A percentile compares a stretch with the other conserved stretches of the same genome.
Evolutionary conservation across 2,329 filamentous ascomycete species (phyloP).

Genomic region (Xylariaceae sp.): DNA sequence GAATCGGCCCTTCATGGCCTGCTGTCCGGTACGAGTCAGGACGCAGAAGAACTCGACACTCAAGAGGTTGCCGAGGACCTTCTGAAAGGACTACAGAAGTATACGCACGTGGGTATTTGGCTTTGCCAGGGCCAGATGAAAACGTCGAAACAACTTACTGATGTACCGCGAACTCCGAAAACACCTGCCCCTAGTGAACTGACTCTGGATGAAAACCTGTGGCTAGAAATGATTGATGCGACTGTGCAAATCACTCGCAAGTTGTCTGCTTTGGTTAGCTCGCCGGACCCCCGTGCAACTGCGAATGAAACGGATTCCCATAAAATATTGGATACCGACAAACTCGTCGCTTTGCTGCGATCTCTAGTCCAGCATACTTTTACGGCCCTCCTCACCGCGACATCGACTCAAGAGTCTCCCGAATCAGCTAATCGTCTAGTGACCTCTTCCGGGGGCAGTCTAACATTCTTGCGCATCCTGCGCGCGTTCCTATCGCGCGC

Average conservation of each 20-base stretch:
- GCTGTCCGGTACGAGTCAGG: slow-evolving; percentile 54
- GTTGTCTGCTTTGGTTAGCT: slow-evolving; percentile 50
- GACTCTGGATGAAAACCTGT: slow-evolving; percentile 50
- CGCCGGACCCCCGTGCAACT: slow-evolving; percentile 19
- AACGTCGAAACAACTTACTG: slow-evolving; percentile 42
- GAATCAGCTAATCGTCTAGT: slow-evolving; percentile 31
- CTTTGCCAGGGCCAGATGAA: slow-evolving; percentile 82
- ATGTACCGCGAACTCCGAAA: slow-evolving; percentile 49
- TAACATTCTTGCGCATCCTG: slow-evolving; percentile 83
- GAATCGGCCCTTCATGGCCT: slow-evolving; percentile 73
- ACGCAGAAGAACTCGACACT: slow-evolving; percentile 47
- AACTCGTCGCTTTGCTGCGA: slow-evolving; percentile 63
- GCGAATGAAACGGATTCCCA: slow-evolving; percentile 23
- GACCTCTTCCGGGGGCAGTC: slow-evolving; percentile 44
- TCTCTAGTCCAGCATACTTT: slow-evolving; percentile 85
- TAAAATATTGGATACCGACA: slow-evolving; percentile 47
- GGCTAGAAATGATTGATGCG: slow-evolving; percentile 56
- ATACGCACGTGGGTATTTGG: slow-evolving; percentile 90
- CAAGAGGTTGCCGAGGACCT: slow-evolving; percentile 67
- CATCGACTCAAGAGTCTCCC: slow-evolving; percentile 46
- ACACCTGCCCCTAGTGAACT: slow-evolving; percentile 39
- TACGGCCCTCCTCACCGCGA: slow-evolving; percentile 74
- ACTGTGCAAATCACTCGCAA: slow-evolving; percentile 59
- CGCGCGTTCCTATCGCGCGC: slow-evolving; percentile 83
- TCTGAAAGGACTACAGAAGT: slow-evolving; percentile 76